These are phyloP conservation scores for Talaromyces marneffei DNA, from an alignment of 2,329 filamentous ascomycete genomes.

Conservation along the genomic window DNA sequence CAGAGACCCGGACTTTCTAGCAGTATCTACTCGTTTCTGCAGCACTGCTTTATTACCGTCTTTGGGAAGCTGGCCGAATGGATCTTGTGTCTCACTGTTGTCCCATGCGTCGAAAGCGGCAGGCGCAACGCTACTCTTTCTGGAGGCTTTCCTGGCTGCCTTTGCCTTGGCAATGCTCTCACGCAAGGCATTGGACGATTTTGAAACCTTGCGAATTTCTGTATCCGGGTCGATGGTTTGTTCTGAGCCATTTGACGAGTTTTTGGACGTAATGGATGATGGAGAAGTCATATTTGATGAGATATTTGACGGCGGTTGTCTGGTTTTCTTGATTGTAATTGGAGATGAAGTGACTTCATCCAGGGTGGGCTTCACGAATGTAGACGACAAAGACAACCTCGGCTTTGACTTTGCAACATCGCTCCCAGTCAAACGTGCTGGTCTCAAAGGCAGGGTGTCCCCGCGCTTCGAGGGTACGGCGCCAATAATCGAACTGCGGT, in stretches of 20 bases:
- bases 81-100: slow-evolving; percentile 34
- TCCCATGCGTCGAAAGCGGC: slow-evolving; percentile 42
- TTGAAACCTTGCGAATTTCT: slow-evolving; percentile 46
- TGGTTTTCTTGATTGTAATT: slow-evolving; percentile 36
- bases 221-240: slow-evolving; percentile 26
- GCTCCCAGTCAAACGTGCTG: slow-evolving; percentile 32
- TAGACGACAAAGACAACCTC: slow-evolving; percentile 49
- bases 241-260: slow-evolving; percentile 26
- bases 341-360: slow-evolving; percentile 28
- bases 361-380: slow-evolving; percentile 52
- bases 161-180: slow-evolving; percentile 93
- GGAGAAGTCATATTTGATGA: slow-evolving; percentile 26
- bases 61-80: slow-evolving; percentile 57
- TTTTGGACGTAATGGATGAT: slow-evolving; percentile 27
- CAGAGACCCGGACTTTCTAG: slow-evolving; percentile 70
- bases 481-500: slow-evolving; percentile 9
- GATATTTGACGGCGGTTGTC: slow-evolving; percentile 29
- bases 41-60: slow-evolving; percentile 61
- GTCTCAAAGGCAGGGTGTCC: slow-evolving; percentile 18
- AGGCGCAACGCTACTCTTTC: slow-evolving; percentile 24
- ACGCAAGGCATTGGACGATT: slow-evolving; percentile 73
- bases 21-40: slow-evolving; percentile 64
- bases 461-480: slow-evolving; percentile 13
- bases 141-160: slow-evolving; percentile 61
- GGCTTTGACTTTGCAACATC: slow-evolving; percentile 45